These are phyloP conservation scores for Yarrowia yakushimensis DNA, from an alignment of 805 yeast species.

Conservation along the genomic window DNA sequence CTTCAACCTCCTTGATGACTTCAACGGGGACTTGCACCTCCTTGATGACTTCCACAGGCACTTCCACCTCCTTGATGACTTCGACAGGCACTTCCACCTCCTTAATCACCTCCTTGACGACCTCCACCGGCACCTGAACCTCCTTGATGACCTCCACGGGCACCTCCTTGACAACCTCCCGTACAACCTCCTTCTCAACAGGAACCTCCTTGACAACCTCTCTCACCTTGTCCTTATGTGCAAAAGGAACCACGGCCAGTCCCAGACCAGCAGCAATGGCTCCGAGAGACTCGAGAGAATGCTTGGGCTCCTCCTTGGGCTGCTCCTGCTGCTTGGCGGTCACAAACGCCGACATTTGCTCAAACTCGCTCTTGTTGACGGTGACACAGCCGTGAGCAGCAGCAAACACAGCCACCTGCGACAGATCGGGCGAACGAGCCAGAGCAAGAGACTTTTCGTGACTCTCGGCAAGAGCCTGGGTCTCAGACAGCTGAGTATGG, in stretches of 20 bases:
- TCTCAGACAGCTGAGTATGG: neutral
- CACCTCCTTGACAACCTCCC: constrained; percentile 10
- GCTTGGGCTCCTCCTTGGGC: neutral
- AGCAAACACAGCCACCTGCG: neutral
- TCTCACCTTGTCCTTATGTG: neutral
- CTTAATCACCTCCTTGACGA: constrained; percentile 9
- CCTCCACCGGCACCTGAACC: constrained; percentile 4
- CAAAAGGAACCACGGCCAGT: constrained; percentile 6
- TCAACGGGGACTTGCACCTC: neutral
- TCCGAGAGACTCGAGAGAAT: constrained; percentile 9
- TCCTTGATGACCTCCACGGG: constrained; percentile 24
- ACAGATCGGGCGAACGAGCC: constrained; percentile 2
- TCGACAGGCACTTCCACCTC: constrained; percentile 18
- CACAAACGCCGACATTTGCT: constrained; percentile 9
- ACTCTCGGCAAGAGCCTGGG: neutral
- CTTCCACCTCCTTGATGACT: constrained; percentile 13
- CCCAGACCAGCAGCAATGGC: constrained; percentile 20
- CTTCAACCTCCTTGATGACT: neutral
- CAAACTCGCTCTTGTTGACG: neutral
- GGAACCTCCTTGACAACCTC: neutral
- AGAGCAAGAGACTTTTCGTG: neutral
- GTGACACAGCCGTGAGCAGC: constrained; percentile 6
- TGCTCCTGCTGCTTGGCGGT: neutral
- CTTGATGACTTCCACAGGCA: neutral
- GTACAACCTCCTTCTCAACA: constrained; percentile 1